Evolutionary conservation across 768 basidiomycete genomes (phyloP).

Genomic region (Kondoa malvinella): DNA sequence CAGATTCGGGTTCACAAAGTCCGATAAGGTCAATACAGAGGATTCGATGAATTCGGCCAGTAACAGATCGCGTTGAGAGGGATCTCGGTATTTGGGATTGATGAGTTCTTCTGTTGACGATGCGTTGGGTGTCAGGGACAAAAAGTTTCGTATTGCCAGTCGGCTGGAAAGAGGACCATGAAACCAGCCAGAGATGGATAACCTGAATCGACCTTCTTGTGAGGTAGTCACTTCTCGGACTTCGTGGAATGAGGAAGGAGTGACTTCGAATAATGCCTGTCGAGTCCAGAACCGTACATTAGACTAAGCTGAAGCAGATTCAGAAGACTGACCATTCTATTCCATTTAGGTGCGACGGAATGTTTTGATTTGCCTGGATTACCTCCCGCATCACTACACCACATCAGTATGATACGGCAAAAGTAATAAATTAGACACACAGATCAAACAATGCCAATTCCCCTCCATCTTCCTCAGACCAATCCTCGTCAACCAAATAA

Average conservation of each 20-base stretch:
- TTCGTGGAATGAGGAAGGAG: conserved; percentile 12
- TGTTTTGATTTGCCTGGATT: conserved; percentile 3
- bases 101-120: neutral
- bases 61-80: neutral
- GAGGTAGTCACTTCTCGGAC: conserved; percentile 6
- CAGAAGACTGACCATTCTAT: neutral
- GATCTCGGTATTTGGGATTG: conserved; percentile 1
- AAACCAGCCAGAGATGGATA: conserved; percentile 18
- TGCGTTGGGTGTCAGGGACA: neutral
- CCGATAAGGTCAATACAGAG: too few species aligned
- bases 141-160: conserved; percentile 3
- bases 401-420: neutral
- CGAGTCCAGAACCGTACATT: neutral
- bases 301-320: neutral
- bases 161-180: conserved; percentile 7
- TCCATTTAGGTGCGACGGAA: neutral
- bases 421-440: neutral
- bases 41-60: too few species aligned
- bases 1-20: too few species aligned
- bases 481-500: conserved; percentile 11
- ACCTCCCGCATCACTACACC: conserved; percentile 7
- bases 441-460: conserved; percentile 8
- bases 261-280: conserved; percentile 14
- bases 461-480: conserved; percentile 11
- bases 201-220: neutral